Percentiles rank a stretch among this genome's conserved stretches.
phyloP scores from a whole-genome alignment of 1,284 basidiomycete genomes.

The Marasmius oreades region DNA sequence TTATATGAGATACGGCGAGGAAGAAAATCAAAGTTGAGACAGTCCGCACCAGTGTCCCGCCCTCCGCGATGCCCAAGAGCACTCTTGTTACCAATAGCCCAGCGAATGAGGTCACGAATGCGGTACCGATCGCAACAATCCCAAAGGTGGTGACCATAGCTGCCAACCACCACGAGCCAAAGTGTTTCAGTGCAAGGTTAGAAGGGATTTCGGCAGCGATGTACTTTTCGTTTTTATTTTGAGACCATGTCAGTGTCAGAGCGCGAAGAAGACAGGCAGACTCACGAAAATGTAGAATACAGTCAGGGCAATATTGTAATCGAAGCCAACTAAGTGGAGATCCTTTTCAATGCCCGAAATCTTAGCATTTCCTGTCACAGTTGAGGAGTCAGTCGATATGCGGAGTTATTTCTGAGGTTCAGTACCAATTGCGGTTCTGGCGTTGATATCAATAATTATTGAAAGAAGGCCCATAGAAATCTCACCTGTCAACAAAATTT shows the following conservation, averaged over 20 bases:
- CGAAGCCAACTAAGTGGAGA: constrained; percentile 38
- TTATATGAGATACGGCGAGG: not conserved
- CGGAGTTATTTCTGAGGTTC: not conserved
- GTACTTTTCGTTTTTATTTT: constrained; percentile 33
- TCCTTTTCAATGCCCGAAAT: constrained; percentile 44
- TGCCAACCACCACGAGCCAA: constrained; percentile 38
- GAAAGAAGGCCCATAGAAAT: not conserved
- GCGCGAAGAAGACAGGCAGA: constrained; percentile 33
- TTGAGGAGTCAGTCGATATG: not conserved
- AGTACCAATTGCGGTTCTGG: constrained; percentile 26
- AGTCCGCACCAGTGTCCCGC: constrained; percentile 40
- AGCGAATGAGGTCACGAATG: constrained; percentile 38
- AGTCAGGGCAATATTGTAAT: constrained; percentile 40
- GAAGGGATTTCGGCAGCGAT: constrained; percentile 40
- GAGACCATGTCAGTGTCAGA: constrained; percentile 23
- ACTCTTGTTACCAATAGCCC: constrained; percentile 42
- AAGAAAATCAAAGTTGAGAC: not conserved
- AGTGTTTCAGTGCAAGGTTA: constrained; percentile 39
- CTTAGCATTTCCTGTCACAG: constrained; percentile 35
- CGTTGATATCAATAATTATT: not conserved
- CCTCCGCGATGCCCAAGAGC: constrained; percentile 45
- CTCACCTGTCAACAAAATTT: constrained; percentile 39
- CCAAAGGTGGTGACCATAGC: constrained; percentile 36
- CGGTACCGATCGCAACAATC: constrained; percentile 38
- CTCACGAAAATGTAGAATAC: constrained; percentile 37